A percentile compares a stretch with the other conserved stretches of the same genome.
These are phyloP conservation scores for Epipyxis sp. DNA, from an alignment of 108 stramenopile genomes.

Conservation along the genomic window DNA sequence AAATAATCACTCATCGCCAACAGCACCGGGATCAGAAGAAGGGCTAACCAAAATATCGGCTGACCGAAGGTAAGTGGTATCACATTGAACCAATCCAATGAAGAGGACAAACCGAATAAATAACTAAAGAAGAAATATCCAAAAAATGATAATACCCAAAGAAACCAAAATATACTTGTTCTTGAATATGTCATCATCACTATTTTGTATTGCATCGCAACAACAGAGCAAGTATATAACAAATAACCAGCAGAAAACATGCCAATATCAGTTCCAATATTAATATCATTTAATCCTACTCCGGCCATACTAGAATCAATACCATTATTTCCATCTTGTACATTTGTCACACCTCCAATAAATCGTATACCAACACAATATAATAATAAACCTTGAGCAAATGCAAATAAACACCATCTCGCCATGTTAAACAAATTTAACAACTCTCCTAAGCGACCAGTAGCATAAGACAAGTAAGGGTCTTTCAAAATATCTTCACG, in stretches of 20 bases:
- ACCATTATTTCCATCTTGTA: not conserved
- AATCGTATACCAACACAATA: conserved; percentile 5
- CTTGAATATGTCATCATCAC: not conserved
- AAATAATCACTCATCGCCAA: conserved; percentile 1
- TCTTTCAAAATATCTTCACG: not conserved
- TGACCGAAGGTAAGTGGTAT: not conserved
- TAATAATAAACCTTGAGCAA: conserved; percentile 1
- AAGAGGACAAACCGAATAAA: not conserved
- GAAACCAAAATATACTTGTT: not conserved
- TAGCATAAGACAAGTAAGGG: conserved; percentile 6
- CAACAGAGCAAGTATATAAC: not conserved
- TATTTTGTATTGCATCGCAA: conserved; percentile 32
- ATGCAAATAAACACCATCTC: conserved; percentile 20
- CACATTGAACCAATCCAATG: not conserved
- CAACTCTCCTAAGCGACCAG: conserved; percentile 22
- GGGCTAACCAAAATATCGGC: conserved; percentile 13
- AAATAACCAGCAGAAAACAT: conserved; percentile 15
- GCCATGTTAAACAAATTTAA: conserved; percentile 22
- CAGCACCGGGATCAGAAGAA: not conserved
- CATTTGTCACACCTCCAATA: not conserved
- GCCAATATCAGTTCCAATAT: not conserved
- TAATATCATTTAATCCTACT: not conserved
- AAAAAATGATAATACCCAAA: conserved; percentile 18
- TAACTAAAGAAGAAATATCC: conserved; percentile 15
- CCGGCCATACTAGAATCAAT: conserved; percentile 19